Conservation (phyloP, 2,329 filamentous ascomycete species). For the Coniochaeta hoffmannii region DNA sequence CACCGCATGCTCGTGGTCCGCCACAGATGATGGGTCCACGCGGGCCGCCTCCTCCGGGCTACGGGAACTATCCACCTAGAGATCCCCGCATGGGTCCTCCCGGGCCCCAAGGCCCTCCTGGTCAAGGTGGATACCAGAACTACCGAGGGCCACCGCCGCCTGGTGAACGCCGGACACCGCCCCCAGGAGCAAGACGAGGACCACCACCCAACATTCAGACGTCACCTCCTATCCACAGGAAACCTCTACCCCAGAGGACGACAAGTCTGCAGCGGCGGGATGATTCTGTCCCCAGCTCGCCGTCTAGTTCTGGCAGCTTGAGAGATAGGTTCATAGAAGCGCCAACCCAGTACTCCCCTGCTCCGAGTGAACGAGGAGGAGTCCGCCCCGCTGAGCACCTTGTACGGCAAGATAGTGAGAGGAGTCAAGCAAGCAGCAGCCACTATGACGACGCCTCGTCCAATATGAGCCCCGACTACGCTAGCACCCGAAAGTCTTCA, state of each 20-base stretch:
- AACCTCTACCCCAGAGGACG: constrained; percentile 21
- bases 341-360: constrained; percentile 7
- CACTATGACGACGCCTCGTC: constrained; percentile 58
- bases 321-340: constrained; percentile 12
- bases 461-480: constrained; percentile 66
- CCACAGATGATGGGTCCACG: background rate
- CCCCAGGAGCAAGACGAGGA: constrained; percentile 9
- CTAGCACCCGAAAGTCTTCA: constrained; percentile 56
- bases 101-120: constrained; percentile 4
- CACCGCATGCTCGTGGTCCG: background rate
- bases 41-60: background rate
- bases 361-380: constrained; percentile 5
- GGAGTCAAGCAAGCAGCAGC: constrained; percentile 35
- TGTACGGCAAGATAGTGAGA: constrained; percentile 28
- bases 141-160: constrained; percentile 11
- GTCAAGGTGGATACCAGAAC: constrained; percentile 2
- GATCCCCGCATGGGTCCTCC: constrained; percentile 9
- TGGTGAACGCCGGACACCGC: constrained; percentile 14
- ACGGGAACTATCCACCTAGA: background rate
- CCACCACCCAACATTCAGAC: constrained; percentile 10
- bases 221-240: constrained; percentile 20
- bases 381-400: constrained; percentile 10
- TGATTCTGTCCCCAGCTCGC: constrained; percentile 12
- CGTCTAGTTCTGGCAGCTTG: constrained; percentile 11
- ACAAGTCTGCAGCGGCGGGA: constrained; percentile 14